phyloP scores from a whole-genome alignment of 345 rosid species.

The Psidium friedrichsthalianum region DNA sequence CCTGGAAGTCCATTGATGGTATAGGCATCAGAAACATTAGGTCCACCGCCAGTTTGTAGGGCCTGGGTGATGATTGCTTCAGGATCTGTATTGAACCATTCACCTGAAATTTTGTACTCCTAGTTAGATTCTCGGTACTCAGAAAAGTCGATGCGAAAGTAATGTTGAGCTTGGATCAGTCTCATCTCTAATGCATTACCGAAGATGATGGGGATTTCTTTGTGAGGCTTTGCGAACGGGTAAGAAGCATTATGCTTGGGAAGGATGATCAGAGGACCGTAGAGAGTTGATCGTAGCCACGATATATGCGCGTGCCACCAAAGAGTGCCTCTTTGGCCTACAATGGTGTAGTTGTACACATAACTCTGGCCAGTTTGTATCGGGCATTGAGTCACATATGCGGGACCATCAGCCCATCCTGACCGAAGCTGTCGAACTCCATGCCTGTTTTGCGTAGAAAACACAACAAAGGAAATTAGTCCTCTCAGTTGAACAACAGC shows the following conservation, averaged over 20 bases:
- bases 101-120: conserved; percentile 33
- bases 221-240: conserved; percentile 65
- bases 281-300: conserved; percentile 66
- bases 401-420: conserved; percentile 64
- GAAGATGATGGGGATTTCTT: conserved; percentile 59
- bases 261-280: conserved; percentile 64
- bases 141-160: background rate
- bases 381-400: conserved; percentile 55
- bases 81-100: conserved; percentile 64
- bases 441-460: conserved; percentile 29
- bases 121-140: background rate
- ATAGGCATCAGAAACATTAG: conserved; percentile 80
- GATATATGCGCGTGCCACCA: conserved; percentile 47
- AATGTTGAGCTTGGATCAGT: background rate
- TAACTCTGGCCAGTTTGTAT: conserved; percentile 45
- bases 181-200: conserved; percentile 22
- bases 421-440: conserved; percentile 43
- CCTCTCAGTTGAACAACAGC: background rate
- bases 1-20: conserved; percentile 75
- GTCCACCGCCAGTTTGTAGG: conserved; percentile 58
- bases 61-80: conserved; percentile 67
- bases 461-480: background rate
- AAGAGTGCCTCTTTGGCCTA: conserved; percentile 53
- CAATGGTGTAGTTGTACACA: conserved; percentile 43
- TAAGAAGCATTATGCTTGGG: conserved; percentile 53